Evolutionary conservation across 306 rosid species (phyloP).

Genomic region (Prunus armeniaca): DNA sequence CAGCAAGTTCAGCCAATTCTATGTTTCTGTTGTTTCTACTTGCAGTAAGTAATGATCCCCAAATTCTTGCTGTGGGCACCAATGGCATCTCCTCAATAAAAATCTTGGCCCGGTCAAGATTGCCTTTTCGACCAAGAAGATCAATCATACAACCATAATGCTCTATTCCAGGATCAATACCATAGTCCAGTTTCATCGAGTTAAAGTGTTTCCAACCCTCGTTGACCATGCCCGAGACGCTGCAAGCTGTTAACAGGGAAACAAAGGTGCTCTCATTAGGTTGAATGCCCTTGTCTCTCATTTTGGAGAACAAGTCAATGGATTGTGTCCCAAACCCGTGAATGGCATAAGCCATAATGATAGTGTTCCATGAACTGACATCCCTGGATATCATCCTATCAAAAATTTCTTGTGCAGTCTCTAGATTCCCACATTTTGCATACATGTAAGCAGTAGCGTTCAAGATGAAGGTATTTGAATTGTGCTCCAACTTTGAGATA

Average conservation of each 20-base stretch:
- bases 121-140: slow-evolving; percentile 45
- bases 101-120: slow-evolving; percentile 41
- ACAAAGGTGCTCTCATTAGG: slow-evolving; percentile 54
- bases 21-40: slow-evolving; percentile 47
- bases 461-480: slow-evolving; percentile 38
- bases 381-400: slow-evolving; percentile 37
- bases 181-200: slow-evolving; percentile 41
- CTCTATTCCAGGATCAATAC: slow-evolving; percentile 53
- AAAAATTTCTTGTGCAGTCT: slow-evolving; percentile 34
- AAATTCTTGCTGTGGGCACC: slow-evolving; percentile 49
- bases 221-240: slow-evolving; percentile 48
- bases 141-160: slow-evolving; percentile 61
- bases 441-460: slow-evolving; percentile 50
- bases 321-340: slow-evolving; percentile 51
- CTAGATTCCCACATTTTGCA: slow-evolving; percentile 48
- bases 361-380: slow-evolving; percentile 52
- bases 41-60: slow-evolving; percentile 61
- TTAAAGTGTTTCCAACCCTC: slow-evolving; percentile 46
- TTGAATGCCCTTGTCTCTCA: slow-evolving; percentile 35
- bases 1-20: slow-evolving; percentile 49
- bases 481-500: slow-evolving; percentile 31
- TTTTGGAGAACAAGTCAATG: slow-evolving; percentile 35
- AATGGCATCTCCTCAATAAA: slow-evolving; percentile 49
- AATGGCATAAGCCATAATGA: slow-evolving; percentile 58
- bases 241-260: slow-evolving; percentile 51